Percentiles rank a stretch among this genome's conserved stretches.
These are phyloP conservation scores for Trametes pubescens DNA, from an alignment of 1,284 basidiomycete genomes.

Conservation along the genomic window DNA sequence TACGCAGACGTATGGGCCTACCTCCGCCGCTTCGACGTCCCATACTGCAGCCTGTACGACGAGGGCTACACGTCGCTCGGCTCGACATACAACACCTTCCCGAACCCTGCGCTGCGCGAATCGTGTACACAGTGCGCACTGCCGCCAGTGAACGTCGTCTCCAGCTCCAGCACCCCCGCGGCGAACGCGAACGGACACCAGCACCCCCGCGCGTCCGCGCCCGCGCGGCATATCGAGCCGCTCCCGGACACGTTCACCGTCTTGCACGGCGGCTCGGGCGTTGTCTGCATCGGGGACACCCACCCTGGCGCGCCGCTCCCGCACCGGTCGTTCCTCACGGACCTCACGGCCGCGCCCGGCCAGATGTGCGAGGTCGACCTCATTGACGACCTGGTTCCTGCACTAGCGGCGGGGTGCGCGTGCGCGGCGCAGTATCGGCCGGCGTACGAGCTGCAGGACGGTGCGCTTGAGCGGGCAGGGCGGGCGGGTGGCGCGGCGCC, in stretches of 20 bases:
- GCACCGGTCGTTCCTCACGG: constrained; percentile 25
- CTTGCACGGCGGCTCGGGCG: constrained; percentile 23
- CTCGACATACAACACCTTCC: constrained; percentile 93
- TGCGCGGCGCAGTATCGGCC: constrained; percentile 61
- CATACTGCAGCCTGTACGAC: constrained; percentile 92
- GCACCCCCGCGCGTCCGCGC: background rate
- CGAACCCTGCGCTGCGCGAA: constrained; percentile 81
- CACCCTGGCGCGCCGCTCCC: constrained; percentile 29
- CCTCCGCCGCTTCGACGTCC: constrained; percentile 77
- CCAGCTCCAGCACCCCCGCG: background rate
- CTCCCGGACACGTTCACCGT: constrained; percentile 33
- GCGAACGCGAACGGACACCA: background rate
- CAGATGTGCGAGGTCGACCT: constrained; percentile 28
- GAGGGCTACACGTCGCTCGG: constrained; percentile 97
- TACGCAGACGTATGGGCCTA: constrained; percentile 94
- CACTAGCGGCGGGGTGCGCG: background rate
- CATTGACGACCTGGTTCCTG: constrained; percentile 2
- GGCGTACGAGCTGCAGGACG: constrained; percentile 84
- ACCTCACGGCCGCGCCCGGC: constrained; percentile 21
- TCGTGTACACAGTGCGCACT: constrained; percentile 37
- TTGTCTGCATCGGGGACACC: constrained; percentile 30
- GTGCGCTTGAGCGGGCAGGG: constrained; percentile 72
- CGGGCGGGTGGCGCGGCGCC: constrained; percentile 12
- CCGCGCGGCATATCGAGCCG: constrained; percentile 5
- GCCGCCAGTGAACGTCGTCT: no score